Percentiles rank a stretch among this genome's conserved stretches.
Conservation (phyloP, 2,329 filamentous ascomycete genomes). For the Emmonsiellopsis sp. region DNA sequence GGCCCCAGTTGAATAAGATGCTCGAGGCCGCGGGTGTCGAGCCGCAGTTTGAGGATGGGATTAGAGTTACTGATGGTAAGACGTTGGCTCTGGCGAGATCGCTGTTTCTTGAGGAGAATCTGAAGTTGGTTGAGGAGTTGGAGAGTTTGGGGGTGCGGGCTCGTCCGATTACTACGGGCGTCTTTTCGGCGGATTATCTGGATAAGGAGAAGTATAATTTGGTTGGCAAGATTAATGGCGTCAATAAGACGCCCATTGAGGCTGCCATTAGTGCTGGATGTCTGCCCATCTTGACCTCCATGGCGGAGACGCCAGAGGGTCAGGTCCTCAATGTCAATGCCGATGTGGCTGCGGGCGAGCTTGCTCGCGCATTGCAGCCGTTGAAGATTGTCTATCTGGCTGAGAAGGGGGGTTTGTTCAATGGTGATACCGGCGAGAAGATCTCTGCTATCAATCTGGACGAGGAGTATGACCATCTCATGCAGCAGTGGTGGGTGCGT, state of each 20-base stretch:
- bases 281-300: conserved; percentile 87
- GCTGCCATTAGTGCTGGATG: conserved; percentile 84
- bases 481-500: conserved; percentile 89
- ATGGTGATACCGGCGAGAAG: conserved; percentile 86
- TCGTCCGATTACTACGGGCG: conserved; percentile 78
- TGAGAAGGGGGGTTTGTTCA: conserved; percentile 92
- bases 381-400: conserved; percentile 98
- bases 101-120: conserved; percentile 90
- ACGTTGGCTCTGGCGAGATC: conserved; percentile 84
- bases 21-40: conserved; percentile 86
- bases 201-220: conserved; percentile 94
- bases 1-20: conserved; percentile 87
- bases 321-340: conserved; percentile 96
- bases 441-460: conserved; percentile 97
- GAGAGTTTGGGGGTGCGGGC: conserved; percentile 85
- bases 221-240: conserved; percentile 89
- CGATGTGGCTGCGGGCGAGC: conserved; percentile 88
- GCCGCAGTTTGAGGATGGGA: conserved; percentile 93
- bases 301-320: conserved; percentile 87
- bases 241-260: conserved; percentile 85
- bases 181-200: conserved; percentile 87
- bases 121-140: conserved; percentile 81
- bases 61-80: conserved; percentile 90
- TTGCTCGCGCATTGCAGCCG: conserved; percentile 80
- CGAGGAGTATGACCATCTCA: conserved; percentile 87